Base-by-base conservation (phyloP, 208 protist species). In the Crithidia fasciculata region DNA sequence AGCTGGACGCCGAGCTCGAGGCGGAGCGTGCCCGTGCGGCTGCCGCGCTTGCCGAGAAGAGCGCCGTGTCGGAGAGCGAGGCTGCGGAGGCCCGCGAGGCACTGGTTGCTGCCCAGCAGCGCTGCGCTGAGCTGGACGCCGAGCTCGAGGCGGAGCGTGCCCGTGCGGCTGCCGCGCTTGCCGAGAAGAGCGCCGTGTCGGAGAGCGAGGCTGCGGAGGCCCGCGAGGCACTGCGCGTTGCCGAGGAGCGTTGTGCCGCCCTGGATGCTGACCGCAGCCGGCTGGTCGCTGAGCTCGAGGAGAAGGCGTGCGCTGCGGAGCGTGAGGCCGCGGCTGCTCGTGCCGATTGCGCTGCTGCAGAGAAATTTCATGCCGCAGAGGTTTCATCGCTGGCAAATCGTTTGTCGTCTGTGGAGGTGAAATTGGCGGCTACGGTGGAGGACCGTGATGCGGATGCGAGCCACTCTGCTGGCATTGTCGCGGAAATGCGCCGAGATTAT, bases 191-290 rank as follows among this genome's bases (percentile, higher is more conserved):
- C 54, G 54, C 54, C 28, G 54, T 19, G 54, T 28, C 19, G 1
- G 54, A 40, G 54, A 40, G 54, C 54, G 8, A 40, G 36, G 36
- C 44, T 16, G 45, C 41, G 28, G 49, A 45, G n/a, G 61, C 70
- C 3, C 60, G 60, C 28, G 50, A 18, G 12, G 58, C 36, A 18
- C 59, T 76, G 71, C 61, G 55, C 13, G 50, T 7, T 15, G 71
- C 61, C 10, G 15, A n/a, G 41, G 19, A n/a, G 57, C 5, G 39
- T 49, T 49, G 45, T 13, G 45, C 45, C 9, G 7, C 45, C 45
- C 45, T 49, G 45, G 45, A 49, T 13, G 45, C 45, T 13, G 45
- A 49, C 45, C 45, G 45, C 45, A 49, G 45, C 45, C 45, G 45
- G 9, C 45, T 8, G 12, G 7, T 44, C 37, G 56, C 8, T 63